Base-by-base conservation (phyloP, 225 moss, liverwort and hornwort species). In the Sphagnum contortum region DNA sequence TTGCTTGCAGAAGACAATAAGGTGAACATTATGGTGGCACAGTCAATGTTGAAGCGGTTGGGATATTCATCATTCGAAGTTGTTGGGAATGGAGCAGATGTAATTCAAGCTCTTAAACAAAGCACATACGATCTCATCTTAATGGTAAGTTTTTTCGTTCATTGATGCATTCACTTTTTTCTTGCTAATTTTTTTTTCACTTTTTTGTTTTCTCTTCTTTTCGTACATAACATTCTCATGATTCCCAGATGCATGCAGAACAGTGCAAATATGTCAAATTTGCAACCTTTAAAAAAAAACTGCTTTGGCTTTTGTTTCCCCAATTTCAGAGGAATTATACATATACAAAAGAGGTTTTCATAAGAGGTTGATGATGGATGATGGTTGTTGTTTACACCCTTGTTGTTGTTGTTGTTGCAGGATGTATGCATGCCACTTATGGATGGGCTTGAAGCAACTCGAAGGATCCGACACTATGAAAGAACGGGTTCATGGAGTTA, bases 1-100 rank as follows among this genome's bases (percentile, higher is more conserved):
- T 56, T 82, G 60, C 66, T 82, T 49, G 82, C 68, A 47, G 78
- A 82, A 71, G 92, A 92, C 73, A 92, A 89, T 65, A 89, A 83
- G 71, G 87, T 92, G 59, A 92, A 92, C 62, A 83, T 92, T 6
- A 78, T 92, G 68, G 92, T 92, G 62, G 87, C 89, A 9, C 85
- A 89, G 74, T 76, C 85, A 12, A 92, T 92, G 92, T 74, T 92
- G 68, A 85, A 88, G 77, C 74, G 80, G 72, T 76, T 92, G 54
- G 92, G 92, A 46, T 89, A 87, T 66, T 74, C 85, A 45, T 74
- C 85, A 45, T 64, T 89, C 68, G 89, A 92, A 69, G 92, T 92
- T 66, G 89, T 89, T 65, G 80, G 60, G 72, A 92, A 89, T 61
- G 92, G 92, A 61, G 85, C 85, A 2, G 89, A 89, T 59, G 92